Base-by-base conservation (phyloP, 371 early-diverging fungal genomes). In the Mortierella sp. region DNA sequence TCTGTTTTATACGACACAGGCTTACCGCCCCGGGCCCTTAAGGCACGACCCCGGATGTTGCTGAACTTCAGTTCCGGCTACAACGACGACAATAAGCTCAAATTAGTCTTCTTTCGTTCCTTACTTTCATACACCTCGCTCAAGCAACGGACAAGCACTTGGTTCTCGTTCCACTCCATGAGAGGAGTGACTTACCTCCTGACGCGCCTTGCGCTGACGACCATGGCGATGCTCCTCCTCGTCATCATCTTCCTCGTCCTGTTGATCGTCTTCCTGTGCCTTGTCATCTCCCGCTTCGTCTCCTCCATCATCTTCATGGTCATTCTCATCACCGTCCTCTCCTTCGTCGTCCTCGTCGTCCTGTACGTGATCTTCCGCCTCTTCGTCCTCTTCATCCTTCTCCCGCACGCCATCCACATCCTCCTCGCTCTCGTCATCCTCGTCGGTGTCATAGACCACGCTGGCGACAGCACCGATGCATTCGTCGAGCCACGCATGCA, bases 401-500 rank as follows among this genome's bases (percentile, higher is more conserved):
- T 75, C 60, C 57, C 56, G 42, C 27, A 37, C 21, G 11, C 53
- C 42, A 17, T 59, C 46, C 46, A 48, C 14, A 4, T 51, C 49
- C 9, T 69, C 46, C 32, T 64, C 64, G n/a, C 52, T 42, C 26
- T 60, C 57, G 9, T 60, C 56, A 5, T 64, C 56, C 27, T 63
- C 60, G 50, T 67, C 56, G 47, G 55, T 39, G 5, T 73, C 59
- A 47, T 76, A 69, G 57, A 70, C 70, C 23, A 54, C 60, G 27
- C 56, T 64, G 26, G 56, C 54, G 32, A 76, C 37, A 11, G 55
- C 24, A 9, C 11, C 46, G 0, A 46, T 34, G 23, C 60, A 69
- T 42, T 60, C 62, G 34, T 69, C 78, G 37, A 76, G 54, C 78
- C 78, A 76, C 7, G 70, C 70, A 50, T 76, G 57, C 41, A 76